phyloP scores from a whole-genome alignment of 179 eudicot genomes.

The Beta corolliflora region DNA sequence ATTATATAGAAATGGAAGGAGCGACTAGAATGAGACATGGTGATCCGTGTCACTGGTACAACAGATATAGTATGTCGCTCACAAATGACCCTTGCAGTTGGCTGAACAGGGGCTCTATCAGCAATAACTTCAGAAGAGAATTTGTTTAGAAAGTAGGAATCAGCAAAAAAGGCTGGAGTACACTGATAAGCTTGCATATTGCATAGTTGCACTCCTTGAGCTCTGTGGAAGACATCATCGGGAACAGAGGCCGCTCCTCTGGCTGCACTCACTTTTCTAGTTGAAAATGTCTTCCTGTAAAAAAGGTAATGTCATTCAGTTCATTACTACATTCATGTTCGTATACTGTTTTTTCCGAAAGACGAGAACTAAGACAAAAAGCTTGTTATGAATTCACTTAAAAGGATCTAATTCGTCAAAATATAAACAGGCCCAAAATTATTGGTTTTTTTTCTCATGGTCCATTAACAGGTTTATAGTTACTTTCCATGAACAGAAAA shows the following conservation, averaged over 20 bases:
- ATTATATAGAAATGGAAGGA: constrained; percentile 84
- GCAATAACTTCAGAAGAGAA: constrained; percentile 95
- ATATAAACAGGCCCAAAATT: not conserved
- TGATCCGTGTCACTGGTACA: constrained; percentile 86
- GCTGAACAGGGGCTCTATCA: constrained; percentile 69
- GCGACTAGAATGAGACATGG: constrained; percentile 60
- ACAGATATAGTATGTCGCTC: constrained; percentile 88
- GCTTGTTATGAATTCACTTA: not conserved
- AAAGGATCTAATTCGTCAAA: not conserved
- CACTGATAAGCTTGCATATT: constrained; percentile 93
- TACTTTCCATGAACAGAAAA: not conserved
- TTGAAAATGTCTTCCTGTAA: constrained; percentile 74
- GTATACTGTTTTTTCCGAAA: too few species aligned
- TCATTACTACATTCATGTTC: not conserved
- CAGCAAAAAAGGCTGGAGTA: constrained; percentile 88
- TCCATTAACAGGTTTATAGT: not conserved
- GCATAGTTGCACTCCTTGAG: constrained; percentile 87
- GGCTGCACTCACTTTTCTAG: constrained; percentile 81
- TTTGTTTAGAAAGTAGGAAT: constrained; percentile 83
- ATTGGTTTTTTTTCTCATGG: too few species aligned
- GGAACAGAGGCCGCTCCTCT: constrained; percentile 98
- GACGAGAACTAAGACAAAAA: not conserved
- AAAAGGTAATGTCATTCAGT: not conserved
- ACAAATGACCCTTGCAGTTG: constrained; percentile 72
- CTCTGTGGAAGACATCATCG: constrained; percentile 93